A percentile compares a stretch with the other conserved stretches of the same genome.
Conservation (phyloP, 176 grass and related monocot genomes). For the Lolium perenne region DNA sequence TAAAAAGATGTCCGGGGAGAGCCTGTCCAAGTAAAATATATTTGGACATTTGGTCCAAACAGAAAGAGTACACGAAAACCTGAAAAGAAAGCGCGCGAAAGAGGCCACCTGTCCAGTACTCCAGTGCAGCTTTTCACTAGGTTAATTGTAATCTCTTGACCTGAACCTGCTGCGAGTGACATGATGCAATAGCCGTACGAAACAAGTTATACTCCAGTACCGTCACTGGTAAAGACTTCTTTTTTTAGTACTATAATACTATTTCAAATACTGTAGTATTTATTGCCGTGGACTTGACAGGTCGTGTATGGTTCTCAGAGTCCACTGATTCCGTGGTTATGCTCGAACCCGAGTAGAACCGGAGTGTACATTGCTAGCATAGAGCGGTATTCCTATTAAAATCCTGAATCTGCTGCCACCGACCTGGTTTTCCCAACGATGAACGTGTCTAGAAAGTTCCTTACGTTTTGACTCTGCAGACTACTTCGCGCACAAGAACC, state of each 20-base stretch:
- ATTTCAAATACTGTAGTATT: no score
- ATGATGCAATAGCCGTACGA: neutral
- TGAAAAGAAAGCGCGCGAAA: neutral
- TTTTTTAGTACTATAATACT: no score
- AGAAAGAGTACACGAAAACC: neutral
- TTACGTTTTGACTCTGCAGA: neutral
- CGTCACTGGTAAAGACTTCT: no score
- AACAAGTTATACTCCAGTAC: neutral
- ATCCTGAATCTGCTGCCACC: neutral
- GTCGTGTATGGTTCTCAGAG: neutral
- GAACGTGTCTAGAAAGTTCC: neutral
- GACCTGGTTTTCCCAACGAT: neutral
- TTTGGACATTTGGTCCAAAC: neutral
- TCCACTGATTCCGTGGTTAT: neutral
- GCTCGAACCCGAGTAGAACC: neutral
- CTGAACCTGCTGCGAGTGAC: neutral
- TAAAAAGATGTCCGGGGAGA: neutral
- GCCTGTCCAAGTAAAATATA: neutral
- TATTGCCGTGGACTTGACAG: neutral
- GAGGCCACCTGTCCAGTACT: conserved; percentile 9
- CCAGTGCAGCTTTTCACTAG: neutral
- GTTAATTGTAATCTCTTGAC: conserved; percentile 2
- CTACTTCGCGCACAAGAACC: neutral
- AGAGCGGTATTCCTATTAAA: neutral
- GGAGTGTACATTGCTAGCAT: neutral